phyloP scores from a whole-genome alignment of 371 early-diverging fungal genomes.

The Mucor plumbeus region DNA sequence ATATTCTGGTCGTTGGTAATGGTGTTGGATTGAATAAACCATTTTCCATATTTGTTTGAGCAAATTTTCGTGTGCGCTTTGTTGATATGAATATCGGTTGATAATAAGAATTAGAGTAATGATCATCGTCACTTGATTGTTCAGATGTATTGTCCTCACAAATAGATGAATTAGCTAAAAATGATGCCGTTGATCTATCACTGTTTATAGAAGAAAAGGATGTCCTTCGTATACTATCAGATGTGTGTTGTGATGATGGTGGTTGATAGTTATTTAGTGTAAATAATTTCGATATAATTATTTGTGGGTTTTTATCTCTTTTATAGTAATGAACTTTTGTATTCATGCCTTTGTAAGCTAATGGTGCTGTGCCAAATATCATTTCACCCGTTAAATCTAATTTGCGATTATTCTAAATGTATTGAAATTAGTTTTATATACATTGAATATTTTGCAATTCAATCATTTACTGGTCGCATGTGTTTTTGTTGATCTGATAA shows the following conservation, averaged over 20 bases:
- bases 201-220: slow-evolving; percentile 69
- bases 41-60: slow-evolving; percentile 71
- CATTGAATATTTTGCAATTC: not conserved
- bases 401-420: slow-evolving; percentile 41
- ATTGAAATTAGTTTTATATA: not conserved
- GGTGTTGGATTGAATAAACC: slow-evolving; percentile 68
- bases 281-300: slow-evolving; percentile 67
- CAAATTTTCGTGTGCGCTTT: slow-evolving; percentile 58
- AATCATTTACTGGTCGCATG: slow-evolving; percentile 22
- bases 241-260: not conserved
- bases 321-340: slow-evolving; percentile 66
- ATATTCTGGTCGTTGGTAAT: slow-evolving; percentile 46
- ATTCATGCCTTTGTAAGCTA: slow-evolving; percentile 72
- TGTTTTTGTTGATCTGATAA: slow-evolving; percentile 29
- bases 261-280: slow-evolving; percentile 42
- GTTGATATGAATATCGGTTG: slow-evolving; percentile 26
- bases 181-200: slow-evolving; percentile 60
- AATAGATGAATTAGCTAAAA: slow-evolving; percentile 34
- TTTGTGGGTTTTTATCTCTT: slow-evolving; percentile 59
- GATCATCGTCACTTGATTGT: slow-evolving; percentile 51
- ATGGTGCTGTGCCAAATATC: slow-evolving; percentile 72
- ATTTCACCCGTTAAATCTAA: slow-evolving; percentile 62
- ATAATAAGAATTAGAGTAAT: slow-evolving; percentile 30
- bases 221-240: slow-evolving; percentile 48
- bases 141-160: slow-evolving; percentile 43